Percentiles rank a stretch among this genome's conserved stretches.
Conservation (phyloP, 495 filamentous ascomycete genomes). For the Penicillium maclennaniae region DNA sequence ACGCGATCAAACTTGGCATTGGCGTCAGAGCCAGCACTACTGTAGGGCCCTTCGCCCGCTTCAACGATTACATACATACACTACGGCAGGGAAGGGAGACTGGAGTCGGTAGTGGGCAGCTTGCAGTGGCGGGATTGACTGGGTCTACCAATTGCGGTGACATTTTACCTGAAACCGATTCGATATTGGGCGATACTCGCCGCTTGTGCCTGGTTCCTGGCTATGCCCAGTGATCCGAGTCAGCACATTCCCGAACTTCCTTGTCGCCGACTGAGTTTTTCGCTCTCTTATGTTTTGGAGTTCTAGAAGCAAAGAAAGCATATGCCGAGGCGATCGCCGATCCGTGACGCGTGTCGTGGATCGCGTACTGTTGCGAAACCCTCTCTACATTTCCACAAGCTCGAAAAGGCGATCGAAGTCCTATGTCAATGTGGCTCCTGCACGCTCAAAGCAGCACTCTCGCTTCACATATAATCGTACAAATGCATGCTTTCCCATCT, state of each 20-base stretch:
- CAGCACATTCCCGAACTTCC: not conserved
- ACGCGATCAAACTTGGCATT: slow-evolving; percentile 8
- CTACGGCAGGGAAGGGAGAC: not conserved
- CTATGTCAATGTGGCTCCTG: not conserved
- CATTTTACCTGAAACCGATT: not conserved
- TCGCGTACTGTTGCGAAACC: not conserved
- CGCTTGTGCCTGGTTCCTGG: not conserved
- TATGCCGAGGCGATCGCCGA: not conserved
- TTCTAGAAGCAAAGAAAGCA: not conserved
- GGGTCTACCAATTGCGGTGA: not conserved
- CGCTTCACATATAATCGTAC: not conserved
- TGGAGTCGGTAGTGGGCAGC: slow-evolving; percentile 1
- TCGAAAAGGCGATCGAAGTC: not conserved
- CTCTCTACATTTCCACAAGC: not conserved
- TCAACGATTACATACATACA: slow-evolving; percentile 5
- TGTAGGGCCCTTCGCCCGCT: slow-evolving; percentile 6
- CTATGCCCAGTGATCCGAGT: not conserved
- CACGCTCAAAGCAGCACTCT: not conserved
- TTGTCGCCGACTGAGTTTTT: not conserved
- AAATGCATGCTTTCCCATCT: not conserved
- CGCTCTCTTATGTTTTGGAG: not conserved
- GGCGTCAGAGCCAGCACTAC: slow-evolving; percentile 1
- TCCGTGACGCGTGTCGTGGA: not conserved
- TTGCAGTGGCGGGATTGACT: not conserved
- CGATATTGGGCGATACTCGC: not conserved